Percentiles rank a stretch among this genome's conserved stretches.
These are phyloP conservation scores for Leccinum sublutescens DNA, from an alignment of 768 basidiomycete genomes.

Conservation along the genomic window DNA sequence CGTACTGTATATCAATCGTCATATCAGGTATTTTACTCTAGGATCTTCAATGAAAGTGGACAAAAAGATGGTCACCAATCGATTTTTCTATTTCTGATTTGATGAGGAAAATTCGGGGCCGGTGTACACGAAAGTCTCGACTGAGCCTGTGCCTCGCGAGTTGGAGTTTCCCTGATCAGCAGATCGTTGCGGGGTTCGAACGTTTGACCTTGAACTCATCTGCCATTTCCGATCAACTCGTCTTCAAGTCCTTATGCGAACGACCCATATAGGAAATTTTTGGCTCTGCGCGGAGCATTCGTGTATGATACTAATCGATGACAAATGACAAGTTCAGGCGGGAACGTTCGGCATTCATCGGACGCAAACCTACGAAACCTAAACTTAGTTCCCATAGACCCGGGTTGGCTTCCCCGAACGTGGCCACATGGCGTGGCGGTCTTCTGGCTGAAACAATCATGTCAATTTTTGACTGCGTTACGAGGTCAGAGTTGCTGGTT, in stretches of 20 bases:
- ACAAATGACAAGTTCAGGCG: background rate
- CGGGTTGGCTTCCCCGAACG: background rate
- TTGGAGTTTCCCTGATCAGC: background rate
- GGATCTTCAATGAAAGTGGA: conserved; percentile 13
- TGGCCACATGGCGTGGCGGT: background rate
- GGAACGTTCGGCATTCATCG: background rate
- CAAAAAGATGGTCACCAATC: background rate
- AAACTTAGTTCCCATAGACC: background rate
- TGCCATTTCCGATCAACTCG: background rate
- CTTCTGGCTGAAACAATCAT: background rate
- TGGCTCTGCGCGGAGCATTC: background rate
- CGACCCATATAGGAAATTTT: background rate
- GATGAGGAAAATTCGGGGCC: background rate
- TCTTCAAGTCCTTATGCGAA: background rate
- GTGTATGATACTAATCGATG: background rate
- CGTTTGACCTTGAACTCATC: background rate
- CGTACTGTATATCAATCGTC: conserved; percentile 21
- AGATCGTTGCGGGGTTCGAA: background rate
- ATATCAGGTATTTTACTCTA: conserved; percentile 18
- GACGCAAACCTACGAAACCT: background rate
- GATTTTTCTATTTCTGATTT: background rate
- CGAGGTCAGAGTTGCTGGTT: background rate
- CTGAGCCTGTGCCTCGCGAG: background rate
- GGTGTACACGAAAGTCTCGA: background rate
- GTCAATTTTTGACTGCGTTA: background rate